Base-by-base conservation (phyloP, 768 basidiomycete genomes). In the Neoboletus magnificus region DNA sequence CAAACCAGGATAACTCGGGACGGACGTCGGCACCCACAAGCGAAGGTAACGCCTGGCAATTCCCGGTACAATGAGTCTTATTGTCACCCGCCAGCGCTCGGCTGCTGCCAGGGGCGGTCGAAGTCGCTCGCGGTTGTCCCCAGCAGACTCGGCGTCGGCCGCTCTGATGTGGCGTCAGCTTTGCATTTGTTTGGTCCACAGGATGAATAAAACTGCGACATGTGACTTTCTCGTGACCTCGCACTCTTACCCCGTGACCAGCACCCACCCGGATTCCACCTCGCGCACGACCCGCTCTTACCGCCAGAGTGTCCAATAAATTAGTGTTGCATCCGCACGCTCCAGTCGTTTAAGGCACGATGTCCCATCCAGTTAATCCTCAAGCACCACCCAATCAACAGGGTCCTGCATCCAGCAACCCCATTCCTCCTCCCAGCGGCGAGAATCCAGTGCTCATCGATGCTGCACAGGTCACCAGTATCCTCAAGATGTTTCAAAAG, bases 401-500 rank as follows among this genome's bases (percentile, higher is more conserved):
- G 51, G 49, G 51, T 15, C 49, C 55, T 45, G 1, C 59, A 7
- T 36, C 62, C 33, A 20, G 18, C 27, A 50, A 49, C 40, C 40
- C 65, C 50, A 58, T 54, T 4, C 41, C 62, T 5, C 49, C 64
- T 0, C 49, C 64, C 0, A 18, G 20, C 29, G 27, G 36, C 1
- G 67, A 71, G 16, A 40, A 42, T 12, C 1, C 57, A 0, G 15
- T 50, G 39, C 50, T 57, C 60, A 52, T 86, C 46, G 81, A 84
- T 64, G 74, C 78, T 22, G 74, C 75, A 32, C 86, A 87, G 69
- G 76, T 89, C 51, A 75, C 83, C 70, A 79, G 71, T 47, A 68
- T 89, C 30, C 71, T 89, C 23, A 82, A 84, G 52, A 77, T 84
- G 27, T 80, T 84, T 48, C 76, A 70, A 60, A 84, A 85, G 78